These are phyloP conservation scores for Triglochin maritima DNA, from an alignment of 106 monocot genomes.

Conservation along the genomic window DNA sequence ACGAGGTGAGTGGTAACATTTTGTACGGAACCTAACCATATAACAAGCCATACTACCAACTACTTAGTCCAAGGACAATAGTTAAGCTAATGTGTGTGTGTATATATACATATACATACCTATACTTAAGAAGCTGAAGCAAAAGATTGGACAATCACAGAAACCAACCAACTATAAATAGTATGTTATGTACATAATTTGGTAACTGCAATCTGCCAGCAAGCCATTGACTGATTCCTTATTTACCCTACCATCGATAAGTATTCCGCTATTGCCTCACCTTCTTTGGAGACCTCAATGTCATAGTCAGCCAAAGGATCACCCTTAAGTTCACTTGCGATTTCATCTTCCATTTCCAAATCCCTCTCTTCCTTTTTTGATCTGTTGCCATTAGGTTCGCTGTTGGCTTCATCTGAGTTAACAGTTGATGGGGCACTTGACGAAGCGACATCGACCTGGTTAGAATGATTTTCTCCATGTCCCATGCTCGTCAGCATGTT, in stretches of 20 bases:
- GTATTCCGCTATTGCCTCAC: slow-evolving; percentile 77
- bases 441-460: slow-evolving; percentile 1
- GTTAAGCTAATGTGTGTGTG: no score
- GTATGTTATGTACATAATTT: no score
- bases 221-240: no score
- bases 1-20: no score
- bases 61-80: no score
- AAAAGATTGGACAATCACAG: no score
- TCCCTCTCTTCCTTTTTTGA: slow-evolving; percentile 28
- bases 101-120: no score
- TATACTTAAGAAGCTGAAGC: no score
- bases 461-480: not conserved
- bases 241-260: slow-evolving; percentile 31
- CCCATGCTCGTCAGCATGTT: not conserved
- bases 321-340: slow-evolving; percentile 49
- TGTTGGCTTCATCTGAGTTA: not conserved
- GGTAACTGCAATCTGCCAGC: no score
- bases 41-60: no score
- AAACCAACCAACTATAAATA: no score
- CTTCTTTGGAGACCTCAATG: slow-evolving; percentile 62
- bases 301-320: slow-evolving; percentile 83
- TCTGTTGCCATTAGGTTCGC: not conserved
- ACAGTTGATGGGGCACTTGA: slow-evolving; percentile 6
- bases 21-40: no score
- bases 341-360: slow-evolving; percentile 65